Conservation (phyloP, 1,139 yeast species). For the Hansenula lynferdii region DNA sequence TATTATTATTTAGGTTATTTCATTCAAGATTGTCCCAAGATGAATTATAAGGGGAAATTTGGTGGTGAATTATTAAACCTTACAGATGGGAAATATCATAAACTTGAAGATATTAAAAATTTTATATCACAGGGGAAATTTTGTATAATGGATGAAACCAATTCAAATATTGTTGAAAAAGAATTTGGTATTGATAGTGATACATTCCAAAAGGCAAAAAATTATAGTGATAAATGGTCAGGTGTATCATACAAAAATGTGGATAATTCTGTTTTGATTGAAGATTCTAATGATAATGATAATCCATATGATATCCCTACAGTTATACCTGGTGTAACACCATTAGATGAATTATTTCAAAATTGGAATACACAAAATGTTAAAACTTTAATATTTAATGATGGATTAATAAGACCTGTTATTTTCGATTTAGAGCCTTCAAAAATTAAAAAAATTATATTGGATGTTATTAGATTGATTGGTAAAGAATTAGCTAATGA, state of each 20-base stretch:
- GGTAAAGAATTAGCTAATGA: slow-evolving; percentile 28
- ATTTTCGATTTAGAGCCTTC: slow-evolving; percentile 14
- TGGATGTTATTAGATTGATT: slow-evolving; percentile 38
- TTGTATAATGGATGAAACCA: neutral
- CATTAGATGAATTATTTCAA: slow-evolving; percentile 39
- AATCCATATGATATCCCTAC: slow-evolving; percentile 30
- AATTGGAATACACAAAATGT: slow-evolving; percentile 19
- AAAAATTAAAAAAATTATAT: slow-evolving; percentile 26
- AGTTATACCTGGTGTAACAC: slow-evolving; percentile 48
- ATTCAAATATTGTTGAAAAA: slow-evolving; percentile 31
- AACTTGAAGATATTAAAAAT: slow-evolving; percentile 31
- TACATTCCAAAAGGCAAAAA: slow-evolving; percentile 14
- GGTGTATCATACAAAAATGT: neutral
- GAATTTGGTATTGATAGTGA: slow-evolving; percentile 30
- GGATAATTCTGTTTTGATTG: slow-evolving; percentile 1
- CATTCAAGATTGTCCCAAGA: slow-evolving; percentile 73
- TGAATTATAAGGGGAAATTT: slow-evolving; percentile 76
- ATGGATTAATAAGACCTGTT: slow-evolving; percentile 19
- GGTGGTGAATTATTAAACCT: slow-evolving; percentile 69
- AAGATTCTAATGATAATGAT: slow-evolving; percentile 7
- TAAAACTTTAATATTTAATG: slow-evolving; percentile 21
- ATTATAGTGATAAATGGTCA: neutral
- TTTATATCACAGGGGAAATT: slow-evolving; percentile 4
- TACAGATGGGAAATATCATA: slow-evolving; percentile 39
- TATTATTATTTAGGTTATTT: slow-evolving; percentile 75